Evolutionary conservation across 805 yeast genomes (phyloP).

Genomic region (Kregervanrija fluxuum): DNA sequence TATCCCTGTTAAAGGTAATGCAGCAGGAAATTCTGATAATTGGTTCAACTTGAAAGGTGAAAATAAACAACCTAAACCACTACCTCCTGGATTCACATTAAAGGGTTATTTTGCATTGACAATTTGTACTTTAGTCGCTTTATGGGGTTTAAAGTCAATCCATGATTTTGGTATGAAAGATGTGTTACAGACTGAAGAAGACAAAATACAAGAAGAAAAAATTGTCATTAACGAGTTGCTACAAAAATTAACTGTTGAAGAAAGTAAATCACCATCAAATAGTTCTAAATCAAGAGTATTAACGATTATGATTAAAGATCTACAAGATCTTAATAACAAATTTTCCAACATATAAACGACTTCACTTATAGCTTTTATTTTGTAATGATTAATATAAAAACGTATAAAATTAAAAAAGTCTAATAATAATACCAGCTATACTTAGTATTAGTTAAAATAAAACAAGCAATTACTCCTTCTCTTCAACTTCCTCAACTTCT

Average conservation of each 20-base stretch:
- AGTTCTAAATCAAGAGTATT: too few relatives aligned
- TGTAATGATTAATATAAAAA: too few relatives aligned
- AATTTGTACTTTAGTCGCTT: slow-evolving; percentile 46
- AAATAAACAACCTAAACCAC: slow-evolving; percentile 48
- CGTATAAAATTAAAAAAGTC: neutral
- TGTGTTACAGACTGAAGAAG: slow-evolving; percentile 30
- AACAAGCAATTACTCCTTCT: too few relatives aligned
- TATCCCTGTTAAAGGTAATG: slow-evolving; percentile 52
- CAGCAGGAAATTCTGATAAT: slow-evolving; percentile 54
- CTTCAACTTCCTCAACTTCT: slow-evolving; percentile 1
- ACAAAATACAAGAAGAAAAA: slow-evolving; percentile 11
- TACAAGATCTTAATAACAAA: too few relatives aligned
- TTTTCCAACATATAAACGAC: too few relatives aligned
- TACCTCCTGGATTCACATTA: slow-evolving; percentile 64
- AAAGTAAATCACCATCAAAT: too few relatives aligned
- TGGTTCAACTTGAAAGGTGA: slow-evolving; percentile 58
- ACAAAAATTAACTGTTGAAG: too few relatives aligned
- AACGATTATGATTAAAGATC: too few relatives aligned
- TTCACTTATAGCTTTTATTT: too few relatives aligned
- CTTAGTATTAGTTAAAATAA: too few relatives aligned
- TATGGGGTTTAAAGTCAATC: slow-evolving; percentile 55
- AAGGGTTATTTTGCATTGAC: slow-evolving; percentile 63
- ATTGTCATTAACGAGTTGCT: slow-evolving; percentile 7
- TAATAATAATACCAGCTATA: too few relatives aligned
- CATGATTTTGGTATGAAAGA: slow-evolving; percentile 62